A percentile compares a stretch with the other conserved stretches of the same genome.
These are phyloP conservation scores for Wallacemonas sp. DNA, from an alignment of 208 protist species.

Conservation along the genomic window DNA sequence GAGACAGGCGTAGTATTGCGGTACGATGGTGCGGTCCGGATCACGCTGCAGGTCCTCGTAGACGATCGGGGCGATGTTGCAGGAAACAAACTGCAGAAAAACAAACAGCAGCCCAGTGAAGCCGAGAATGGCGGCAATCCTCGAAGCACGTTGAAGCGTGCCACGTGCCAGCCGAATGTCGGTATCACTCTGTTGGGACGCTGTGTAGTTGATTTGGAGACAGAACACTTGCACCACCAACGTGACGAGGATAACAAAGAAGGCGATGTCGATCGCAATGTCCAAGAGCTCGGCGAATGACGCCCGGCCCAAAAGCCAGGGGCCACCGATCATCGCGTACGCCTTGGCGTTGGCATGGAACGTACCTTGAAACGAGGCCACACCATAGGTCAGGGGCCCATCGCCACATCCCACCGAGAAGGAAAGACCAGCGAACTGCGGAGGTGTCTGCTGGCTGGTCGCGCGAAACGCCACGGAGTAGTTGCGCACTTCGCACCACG, in stretches of 20 bases:
- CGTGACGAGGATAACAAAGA: neutral
- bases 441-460: conserved; percentile 7
- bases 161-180: neutral
- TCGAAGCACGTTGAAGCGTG: neutral
- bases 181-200: neutral
- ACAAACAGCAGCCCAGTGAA: neutral
- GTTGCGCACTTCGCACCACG: neutral
- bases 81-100: neutral
- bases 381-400: neutral
- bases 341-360: neutral
- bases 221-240: neutral
- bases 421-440: neutral
- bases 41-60: neutral
- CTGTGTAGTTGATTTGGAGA: neutral
- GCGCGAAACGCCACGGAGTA: neutral
- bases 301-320: neutral
- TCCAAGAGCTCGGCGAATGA: neutral
- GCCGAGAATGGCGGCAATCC: neutral
- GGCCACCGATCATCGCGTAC: neutral
- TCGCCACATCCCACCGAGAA: neutral
- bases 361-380: neutral
- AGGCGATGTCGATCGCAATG: neutral
- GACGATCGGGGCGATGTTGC: neutral
- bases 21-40: neutral
- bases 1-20: neutral